Conservation (phyloP, 208 protist species). For the Jaenimonas drosophilae region DNA sequence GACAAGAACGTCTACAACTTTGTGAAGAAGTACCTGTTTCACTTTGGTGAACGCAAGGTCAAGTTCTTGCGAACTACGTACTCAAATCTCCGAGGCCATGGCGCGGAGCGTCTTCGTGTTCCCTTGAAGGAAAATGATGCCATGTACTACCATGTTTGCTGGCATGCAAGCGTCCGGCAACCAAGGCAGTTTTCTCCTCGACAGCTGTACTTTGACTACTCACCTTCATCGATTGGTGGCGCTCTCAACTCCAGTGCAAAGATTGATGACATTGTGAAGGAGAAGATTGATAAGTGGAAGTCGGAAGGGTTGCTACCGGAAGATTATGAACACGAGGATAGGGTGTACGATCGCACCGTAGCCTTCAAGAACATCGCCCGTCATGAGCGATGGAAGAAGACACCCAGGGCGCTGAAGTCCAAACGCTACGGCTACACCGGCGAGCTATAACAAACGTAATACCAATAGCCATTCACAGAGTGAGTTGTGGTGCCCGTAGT, state of each 20-base stretch:
- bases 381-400: constrained; percentile 85
- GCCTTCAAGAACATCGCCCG: constrained; percentile 74
- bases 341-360: constrained; percentile 65
- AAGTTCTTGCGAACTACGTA: constrained; percentile 80
- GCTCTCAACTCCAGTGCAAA: constrained; percentile 62
- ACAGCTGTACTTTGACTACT: constrained; percentile 88
- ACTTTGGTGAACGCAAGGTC: constrained; percentile 82
- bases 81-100: constrained; percentile 71
- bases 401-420: constrained; percentile 57
- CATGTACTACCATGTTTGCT: constrained; percentile 88
- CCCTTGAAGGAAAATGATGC: constrained; percentile 78
- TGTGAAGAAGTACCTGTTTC: constrained; percentile 80
- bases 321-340: constrained; percentile 83
- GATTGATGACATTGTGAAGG: constrained; percentile 87
- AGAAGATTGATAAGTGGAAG: constrained; percentile 90
- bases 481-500: too few species aligned
- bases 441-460: constrained; percentile 20
- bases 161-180: constrained; percentile 71
- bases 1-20: constrained; percentile 75
- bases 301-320: constrained; percentile 74
- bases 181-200: constrained; percentile 80
- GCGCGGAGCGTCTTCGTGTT: constrained; percentile 62
- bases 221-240: constrained; percentile 40
- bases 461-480: too few species aligned
- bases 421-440: constrained; percentile 74